A percentile compares a stretch with the other conserved stretches of the same genome.
phyloP scores from a whole-genome alignment of 805 yeast genomes.

The Myxozyma monticola region DNA sequence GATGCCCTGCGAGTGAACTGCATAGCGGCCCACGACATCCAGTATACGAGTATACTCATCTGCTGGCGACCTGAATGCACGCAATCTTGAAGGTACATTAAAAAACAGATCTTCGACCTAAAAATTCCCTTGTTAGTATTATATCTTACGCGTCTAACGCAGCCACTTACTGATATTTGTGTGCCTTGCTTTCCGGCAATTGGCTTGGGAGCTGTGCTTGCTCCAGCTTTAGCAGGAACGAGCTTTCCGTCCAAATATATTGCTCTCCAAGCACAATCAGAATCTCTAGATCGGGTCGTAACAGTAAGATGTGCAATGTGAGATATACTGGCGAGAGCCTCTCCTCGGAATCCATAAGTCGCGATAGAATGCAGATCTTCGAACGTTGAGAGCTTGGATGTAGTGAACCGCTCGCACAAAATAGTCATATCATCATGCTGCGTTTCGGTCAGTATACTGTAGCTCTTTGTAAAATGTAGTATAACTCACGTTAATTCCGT shows the following conservation, averaged over 20 bases:
- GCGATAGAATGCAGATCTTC: conserved; percentile 70
- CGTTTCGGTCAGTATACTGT: too few relatives aligned
- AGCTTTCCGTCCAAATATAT: conserved; percentile 68
- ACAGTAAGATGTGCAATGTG: conserved; percentile 83
- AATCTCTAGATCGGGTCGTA: conserved; percentile 63
- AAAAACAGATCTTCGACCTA: conserved; percentile 84
- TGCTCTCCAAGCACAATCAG: conserved; percentile 70
- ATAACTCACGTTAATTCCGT: conserved; percentile 55
- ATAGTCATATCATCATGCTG: conserved; percentile 66
- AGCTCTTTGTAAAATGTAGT: too few relatives aligned
- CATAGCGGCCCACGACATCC: conserved; percentile 81
- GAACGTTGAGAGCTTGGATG: conserved; percentile 74
- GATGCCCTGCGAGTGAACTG: conserved; percentile 67
- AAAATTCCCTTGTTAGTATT: too few relatives aligned
- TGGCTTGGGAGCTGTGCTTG: conserved; percentile 56
- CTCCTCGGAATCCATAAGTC: conserved; percentile 95
- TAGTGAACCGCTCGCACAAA: conserved; percentile 89
- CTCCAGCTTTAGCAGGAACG: conserved; percentile 41
- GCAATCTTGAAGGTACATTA: conserved; percentile 76
- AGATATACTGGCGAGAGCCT: conserved; percentile 91
- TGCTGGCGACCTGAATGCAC: conserved; percentile 60
- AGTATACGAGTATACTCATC: conserved; percentile 78
- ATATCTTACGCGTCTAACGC: too few relatives aligned
- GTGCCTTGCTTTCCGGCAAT: conserved; percentile 90
- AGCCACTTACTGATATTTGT: conserved; percentile 48